A percentile compares a stretch with the other conserved stretches of the same genome.
phyloP scores from a whole-genome alignment of 225 moss, liverwort and hornwort genomes.

The Physcomitrium patens region DNA sequence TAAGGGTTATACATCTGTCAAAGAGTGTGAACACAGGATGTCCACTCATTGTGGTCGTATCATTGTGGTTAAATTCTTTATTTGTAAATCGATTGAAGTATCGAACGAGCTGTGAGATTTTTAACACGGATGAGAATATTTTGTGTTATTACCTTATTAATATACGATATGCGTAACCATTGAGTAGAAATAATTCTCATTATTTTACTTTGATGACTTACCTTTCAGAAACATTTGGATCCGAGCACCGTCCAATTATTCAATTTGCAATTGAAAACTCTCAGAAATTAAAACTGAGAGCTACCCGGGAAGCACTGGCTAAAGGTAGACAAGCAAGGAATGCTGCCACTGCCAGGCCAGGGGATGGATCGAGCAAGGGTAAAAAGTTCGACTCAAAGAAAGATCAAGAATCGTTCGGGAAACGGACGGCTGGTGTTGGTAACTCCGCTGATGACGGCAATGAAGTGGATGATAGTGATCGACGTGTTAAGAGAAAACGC shows the following conservation, averaged over 20 bases:
- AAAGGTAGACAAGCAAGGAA: constrained; percentile 55
- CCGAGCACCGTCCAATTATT: constrained; percentile 85
- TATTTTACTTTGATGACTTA: neutral
- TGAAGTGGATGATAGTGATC: constrained; percentile 34
- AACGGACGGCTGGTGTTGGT: neutral
- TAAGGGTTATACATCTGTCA: neutral
- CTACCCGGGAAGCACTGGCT: constrained; percentile 61
- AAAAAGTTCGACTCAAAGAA: constrained; percentile 37
- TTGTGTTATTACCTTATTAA: neutral
- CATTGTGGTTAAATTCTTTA: too few species aligned
- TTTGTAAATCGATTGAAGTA: too few species aligned
- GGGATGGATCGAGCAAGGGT: constrained; percentile 21
- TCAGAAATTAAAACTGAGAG: constrained; percentile 77
- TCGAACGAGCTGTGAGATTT: neutral
- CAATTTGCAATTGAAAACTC: constrained; percentile 95
- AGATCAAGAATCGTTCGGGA: constrained; percentile 21
- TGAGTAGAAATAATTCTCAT: constrained; percentile 14
- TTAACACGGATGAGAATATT: neutral
- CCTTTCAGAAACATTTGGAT: constrained; percentile 76
- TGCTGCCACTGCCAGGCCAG: constrained; percentile 25
- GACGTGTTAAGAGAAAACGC: constrained; percentile 46
- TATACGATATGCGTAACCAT: neutral
- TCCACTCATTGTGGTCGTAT: too few species aligned
- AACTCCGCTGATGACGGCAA: constrained; percentile 15
- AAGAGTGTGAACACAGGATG: too few species aligned